These are phyloP conservation scores for Pythium oligandrum DNA, from an alignment of 352 stramenopile species.

Conservation along the genomic window DNA sequence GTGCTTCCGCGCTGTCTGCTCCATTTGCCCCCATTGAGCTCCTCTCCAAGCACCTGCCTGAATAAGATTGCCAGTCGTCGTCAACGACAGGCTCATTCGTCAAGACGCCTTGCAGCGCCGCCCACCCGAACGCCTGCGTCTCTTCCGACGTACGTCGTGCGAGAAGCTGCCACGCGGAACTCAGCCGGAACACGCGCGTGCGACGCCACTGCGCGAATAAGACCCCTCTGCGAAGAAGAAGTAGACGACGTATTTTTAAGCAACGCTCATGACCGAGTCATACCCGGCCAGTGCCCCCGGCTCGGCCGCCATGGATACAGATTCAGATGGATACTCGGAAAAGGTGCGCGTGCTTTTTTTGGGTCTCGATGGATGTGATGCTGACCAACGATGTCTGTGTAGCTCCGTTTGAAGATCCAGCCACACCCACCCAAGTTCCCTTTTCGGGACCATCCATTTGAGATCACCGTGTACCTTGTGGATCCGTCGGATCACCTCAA, in stretches of 20 bases:
- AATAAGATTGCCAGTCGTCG: too few species aligned
- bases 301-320: slow-evolving; percentile 31
- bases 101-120: background rate
- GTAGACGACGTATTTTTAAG: too few species aligned
- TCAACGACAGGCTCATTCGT: background rate
- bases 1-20: background rate
- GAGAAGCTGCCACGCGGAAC: slow-evolving; percentile 18
- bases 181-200: slow-evolving; percentile 15
- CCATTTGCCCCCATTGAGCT: too few species aligned
- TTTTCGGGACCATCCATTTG: slow-evolving; percentile 81
- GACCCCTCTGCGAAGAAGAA: too few species aligned
- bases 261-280: slow-evolving; percentile 67
- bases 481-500: slow-evolving; percentile 76
- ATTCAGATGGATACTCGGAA: slow-evolving; percentile 54
- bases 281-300: slow-evolving; percentile 31
- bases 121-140: background rate
- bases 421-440: slow-evolving; percentile 81
- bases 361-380: too few species aligned
- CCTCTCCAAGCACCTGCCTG: too few species aligned
- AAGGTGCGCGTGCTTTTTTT: slow-evolving; percentile 18
- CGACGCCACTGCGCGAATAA: background rate
- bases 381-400: background rate
- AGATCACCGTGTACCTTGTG: slow-evolving; percentile 86
- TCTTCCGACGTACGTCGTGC: background rate
- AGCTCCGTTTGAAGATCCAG: slow-evolving; percentile 82